These are phyloP conservation scores for Dendryphion nanum DNA, from an alignment of 2,329 filamentous ascomycete genomes.

Conservation along the genomic window DNA sequence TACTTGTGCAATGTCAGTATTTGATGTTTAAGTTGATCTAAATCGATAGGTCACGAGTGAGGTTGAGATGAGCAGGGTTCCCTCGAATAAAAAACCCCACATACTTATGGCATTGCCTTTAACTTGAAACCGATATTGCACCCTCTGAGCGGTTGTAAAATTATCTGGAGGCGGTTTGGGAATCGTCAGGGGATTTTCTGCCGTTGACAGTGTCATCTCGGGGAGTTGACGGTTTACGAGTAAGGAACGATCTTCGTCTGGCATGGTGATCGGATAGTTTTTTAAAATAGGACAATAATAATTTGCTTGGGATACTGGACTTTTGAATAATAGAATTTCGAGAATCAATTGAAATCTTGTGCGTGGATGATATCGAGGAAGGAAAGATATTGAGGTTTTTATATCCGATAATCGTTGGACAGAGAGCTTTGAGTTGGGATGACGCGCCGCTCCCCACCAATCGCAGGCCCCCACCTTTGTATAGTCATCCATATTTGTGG, in stretches of 20 bases:
- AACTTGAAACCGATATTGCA: conserved; percentile 51
- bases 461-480: too few relatives aligned
- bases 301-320: neutral
- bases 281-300: too few relatives aligned
- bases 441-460: too few relatives aligned
- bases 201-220: conserved; percentile 51
- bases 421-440: too few relatives aligned
- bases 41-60: conserved; percentile 1
- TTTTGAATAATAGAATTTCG: too few relatives aligned
- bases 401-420: too few relatives aligned
- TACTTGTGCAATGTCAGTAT: conserved; percentile 37
- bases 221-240: conserved; percentile 46
- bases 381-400: too few relatives aligned
- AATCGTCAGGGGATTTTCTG: conserved; percentile 43
- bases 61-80: conserved; percentile 9
- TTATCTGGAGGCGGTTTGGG: conserved; percentile 45
- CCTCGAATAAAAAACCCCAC: conserved; percentile 22
- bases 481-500: too few relatives aligned
- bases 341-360: too few relatives aligned
- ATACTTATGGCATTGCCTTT: conserved; percentile 54
- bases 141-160: conserved; percentile 42
- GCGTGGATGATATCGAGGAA: too few relatives aligned
- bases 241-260: conserved; percentile 42
- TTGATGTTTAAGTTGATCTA: neutral
- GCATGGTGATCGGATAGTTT: too few relatives aligned